Percentiles rank a stretch among this genome's conserved stretches.
phyloP scores from a whole-genome alignment of 768 basidiomycete genomes.

The Suillus hirtellus region DNA sequence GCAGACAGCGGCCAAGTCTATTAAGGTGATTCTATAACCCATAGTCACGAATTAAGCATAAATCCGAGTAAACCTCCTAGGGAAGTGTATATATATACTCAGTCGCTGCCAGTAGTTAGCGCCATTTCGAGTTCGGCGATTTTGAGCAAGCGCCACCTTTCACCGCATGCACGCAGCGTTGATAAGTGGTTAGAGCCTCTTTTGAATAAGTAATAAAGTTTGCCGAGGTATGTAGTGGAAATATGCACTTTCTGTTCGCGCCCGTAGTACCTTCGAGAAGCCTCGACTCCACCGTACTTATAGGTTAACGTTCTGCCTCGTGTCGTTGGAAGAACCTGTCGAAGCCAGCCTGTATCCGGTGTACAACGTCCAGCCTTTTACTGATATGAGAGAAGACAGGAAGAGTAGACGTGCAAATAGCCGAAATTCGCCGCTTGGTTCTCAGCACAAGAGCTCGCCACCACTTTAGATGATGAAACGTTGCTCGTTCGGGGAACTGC shows the following conservation, averaged over 20 bases:
- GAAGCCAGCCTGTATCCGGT: slow-evolving; percentile 2
- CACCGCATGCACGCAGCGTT: neutral
- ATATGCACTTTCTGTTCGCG: slow-evolving; percentile 1
- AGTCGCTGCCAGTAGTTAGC: neutral
- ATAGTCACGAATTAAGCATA: neutral
- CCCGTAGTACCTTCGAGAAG: slow-evolving; percentile 8
- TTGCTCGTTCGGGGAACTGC: neutral
- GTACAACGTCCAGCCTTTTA: neutral
- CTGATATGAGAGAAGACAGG: neutral
- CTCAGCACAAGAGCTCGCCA: neutral
- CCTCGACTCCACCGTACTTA: neutral
- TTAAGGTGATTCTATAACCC: neutral
- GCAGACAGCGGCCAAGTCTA: neutral
- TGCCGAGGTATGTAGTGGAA: neutral
- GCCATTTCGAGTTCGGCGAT: neutral
- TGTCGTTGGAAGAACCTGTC: slow-evolving; percentile 1
- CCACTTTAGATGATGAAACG: neutral
- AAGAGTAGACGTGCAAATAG: slow-evolving; percentile 1
- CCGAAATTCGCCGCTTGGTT: slow-evolving; percentile 3
- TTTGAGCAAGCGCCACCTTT: neutral
- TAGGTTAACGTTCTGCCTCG: slow-evolving; percentile 3
- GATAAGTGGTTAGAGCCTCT: neutral
- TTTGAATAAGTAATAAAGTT: slow-evolving; percentile 4
- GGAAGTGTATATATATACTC: neutral
- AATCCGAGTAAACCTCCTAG: neutral